Evolutionary conservation across 2,329 filamentous ascomycete genomes (phyloP), one percentile per base, ranked within the genome.

Genomic region (Hirsutella rhossiliensis): DNA sequence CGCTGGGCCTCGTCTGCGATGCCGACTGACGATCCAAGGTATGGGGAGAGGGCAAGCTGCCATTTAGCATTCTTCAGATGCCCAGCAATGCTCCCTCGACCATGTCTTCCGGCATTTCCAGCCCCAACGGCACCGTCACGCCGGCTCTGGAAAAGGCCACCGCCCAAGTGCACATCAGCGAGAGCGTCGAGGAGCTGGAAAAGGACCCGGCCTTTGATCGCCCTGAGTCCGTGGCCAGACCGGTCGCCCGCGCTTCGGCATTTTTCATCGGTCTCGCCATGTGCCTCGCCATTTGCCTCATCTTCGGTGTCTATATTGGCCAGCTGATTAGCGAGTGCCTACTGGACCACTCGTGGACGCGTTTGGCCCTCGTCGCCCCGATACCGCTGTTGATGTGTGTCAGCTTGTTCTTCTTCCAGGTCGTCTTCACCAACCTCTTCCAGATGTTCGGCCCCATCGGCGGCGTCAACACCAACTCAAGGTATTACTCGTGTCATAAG

Each of bases 401-500:
- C 37, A 52, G 44, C 32, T 41, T 59, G 53, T 60, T 71, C 64
- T 63, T 73, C 52, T 72, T 71, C 50, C 67, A 63, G 40, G 58
- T 62, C 41, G 59, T 67, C 46, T 54, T 66, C 45, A 56, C 56
- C 43, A 57, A 61, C 38, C 19, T 67, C 4, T 66, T 65, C 49
- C 64, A 75, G 48, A 61, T 73, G 11, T 53, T 73, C n/a, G 72
- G 71, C 1, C 72, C 72, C 3, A 65, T 72, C 41, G 66, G 63
- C 28, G 62, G 62, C 29, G 52, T 68, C 27, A 60, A 57, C 45
- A 61, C 56, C 19, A 73, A 72, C 54, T 67, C 68, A 7, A 58
- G 64, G 11, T 66, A 61, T 53, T 71, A 68, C 54, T 69, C 69
- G 5, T 54, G 63, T 52, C 50, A 66, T 51, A 48, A 59, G 29